Base-by-base conservation (phyloP, 805 yeast species). In the Hanseniaspora meyeri region DNA sequence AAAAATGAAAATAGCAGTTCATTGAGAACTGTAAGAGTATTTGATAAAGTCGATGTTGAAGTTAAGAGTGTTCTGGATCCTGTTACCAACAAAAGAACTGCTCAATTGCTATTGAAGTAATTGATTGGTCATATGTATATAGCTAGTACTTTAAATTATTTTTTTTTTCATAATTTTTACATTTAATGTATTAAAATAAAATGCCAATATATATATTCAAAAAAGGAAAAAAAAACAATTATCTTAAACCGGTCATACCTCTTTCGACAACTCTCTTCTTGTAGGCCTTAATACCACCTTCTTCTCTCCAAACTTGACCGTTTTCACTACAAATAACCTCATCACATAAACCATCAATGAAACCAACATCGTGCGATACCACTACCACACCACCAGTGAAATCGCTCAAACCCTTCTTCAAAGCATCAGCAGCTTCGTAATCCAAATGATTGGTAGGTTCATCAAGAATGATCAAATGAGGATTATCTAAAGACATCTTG, bases 401-500 rank as follows among this genome's bases (percentile, higher is more conserved):
- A 59, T 79, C 81, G 60, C 78, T 81, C 67, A 93, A 75, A 0
- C 97, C 97, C 45, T 85, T 95, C 9, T 93, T 83, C 59, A 93
- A 77, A 0, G 98, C 98, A 69, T 93, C 98, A 65, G 93, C 75
- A 79, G 97, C 98, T 38, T 95, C 84, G 9, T 96, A 91, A 84
- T 93, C 98, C 78, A 93, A 81, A 72, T 93, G 98, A 73, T 93
- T 93, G 7, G 96, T 87, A 71, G 98, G 98, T 77, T 93, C 98
- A 76, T 93, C 98, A 62, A 93, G 74, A 65, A 93, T 82, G 65
- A 93, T 76, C 46, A 93, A 81, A 68, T 93, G 98, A 19, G 98
- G 98, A 60, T 85, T 84, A 59, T 79, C 79, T 64, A 93, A 75
- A 72, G 97, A 88, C 61, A 93, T 76, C 16, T 96, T 91, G 9